phyloP scores from a whole-genome alignment of 768 basidiomycete species.

The Boletales sp. region DNA sequence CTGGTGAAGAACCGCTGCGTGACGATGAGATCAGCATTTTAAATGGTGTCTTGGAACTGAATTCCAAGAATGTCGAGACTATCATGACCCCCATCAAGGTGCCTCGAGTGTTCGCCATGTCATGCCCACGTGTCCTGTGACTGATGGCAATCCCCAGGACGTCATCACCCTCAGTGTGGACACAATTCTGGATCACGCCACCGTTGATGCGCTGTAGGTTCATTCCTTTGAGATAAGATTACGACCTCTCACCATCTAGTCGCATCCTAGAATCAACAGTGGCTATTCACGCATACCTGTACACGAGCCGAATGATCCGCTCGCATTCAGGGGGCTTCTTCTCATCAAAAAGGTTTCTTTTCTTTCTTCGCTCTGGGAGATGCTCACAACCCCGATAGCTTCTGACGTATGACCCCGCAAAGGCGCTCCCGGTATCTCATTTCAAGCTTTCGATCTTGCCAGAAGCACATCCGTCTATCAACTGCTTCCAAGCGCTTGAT shows the following conservation, averaged over 20 bases:
- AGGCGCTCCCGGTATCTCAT: slow-evolving; percentile 65
- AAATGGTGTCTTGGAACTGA: slow-evolving; percentile 76
- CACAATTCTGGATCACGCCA: slow-evolving; percentile 71
- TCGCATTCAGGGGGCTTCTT: slow-evolving; percentile 76
- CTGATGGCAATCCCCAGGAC: slow-evolving; percentile 40
- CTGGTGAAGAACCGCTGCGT: slow-evolving; percentile 67
- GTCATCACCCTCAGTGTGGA: slow-evolving; percentile 79
- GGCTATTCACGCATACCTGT: slow-evolving; percentile 94
- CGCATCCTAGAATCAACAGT: slow-evolving; percentile 50
- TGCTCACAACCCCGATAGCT: slow-evolving; percentile 46
- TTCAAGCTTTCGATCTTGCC: slow-evolving; percentile 84
- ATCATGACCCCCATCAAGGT: slow-evolving; percentile 85
- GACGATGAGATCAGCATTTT: slow-evolving; percentile 82
- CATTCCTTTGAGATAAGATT: neutral
- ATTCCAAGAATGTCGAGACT: slow-evolving; percentile 66
- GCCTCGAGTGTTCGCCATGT: slow-evolving; percentile 8
- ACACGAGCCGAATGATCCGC: slow-evolving; percentile 64
- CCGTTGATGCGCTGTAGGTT: slow-evolving; percentile 71
- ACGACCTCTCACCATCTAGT: slow-evolving; percentile 8
- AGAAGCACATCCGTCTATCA: slow-evolving; percentile 84
- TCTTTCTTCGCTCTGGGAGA: neutral
- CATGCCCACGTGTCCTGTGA: neutral
- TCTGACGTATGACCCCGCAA: slow-evolving; percentile 84
- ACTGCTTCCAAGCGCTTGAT: slow-evolving; percentile 92
- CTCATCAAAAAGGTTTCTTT: slow-evolving; percentile 70